Percentiles rank a stretch among this genome's conserved stretches.
phyloP scores from a whole-genome alignment of 2,329 filamentous ascomycete genomes.

The Pestalotiopsis sp. region DNA sequence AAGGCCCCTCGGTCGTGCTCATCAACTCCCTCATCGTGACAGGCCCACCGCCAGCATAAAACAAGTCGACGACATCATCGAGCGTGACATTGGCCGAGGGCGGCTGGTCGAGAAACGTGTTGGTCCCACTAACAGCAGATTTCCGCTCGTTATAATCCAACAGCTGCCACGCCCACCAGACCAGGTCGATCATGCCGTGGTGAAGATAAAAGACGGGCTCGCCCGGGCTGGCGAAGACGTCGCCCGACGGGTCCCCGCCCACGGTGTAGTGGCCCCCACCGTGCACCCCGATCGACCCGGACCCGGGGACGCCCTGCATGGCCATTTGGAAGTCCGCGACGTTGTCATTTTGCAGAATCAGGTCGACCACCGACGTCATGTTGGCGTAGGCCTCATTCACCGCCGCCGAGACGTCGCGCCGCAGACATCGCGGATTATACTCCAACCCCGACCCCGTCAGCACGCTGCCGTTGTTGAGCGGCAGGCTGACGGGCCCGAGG shows the following conservation, averaged over 20 bases:
- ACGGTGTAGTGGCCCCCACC: slow-evolving; percentile 32
- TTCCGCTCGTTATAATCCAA: slow-evolving; percentile 14
- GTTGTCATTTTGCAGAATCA: slow-evolving; percentile 21
- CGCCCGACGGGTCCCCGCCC: slow-evolving; percentile 25
- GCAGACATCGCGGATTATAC: slow-evolving; percentile 39
- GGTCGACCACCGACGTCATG: slow-evolving; percentile 30
- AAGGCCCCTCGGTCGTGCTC: slow-evolving; percentile 29
- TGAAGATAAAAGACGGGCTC: slow-evolving; percentile 23
- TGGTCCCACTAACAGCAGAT: slow-evolving; percentile 23
- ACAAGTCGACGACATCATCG: slow-evolving; percentile 25
- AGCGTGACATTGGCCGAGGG: slow-evolving; percentile 24
- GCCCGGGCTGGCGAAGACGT: slow-evolving; percentile 1
- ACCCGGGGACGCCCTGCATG: slow-evolving; percentile 37
- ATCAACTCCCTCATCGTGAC: slow-evolving; percentile 29
- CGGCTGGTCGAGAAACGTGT: slow-evolving; percentile 27
- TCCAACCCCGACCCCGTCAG: slow-evolving; percentile 21
- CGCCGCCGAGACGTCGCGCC: slow-evolving; percentile 21
- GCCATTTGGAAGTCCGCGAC: slow-evolving; percentile 36
- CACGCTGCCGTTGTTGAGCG: slow-evolving; percentile 19
- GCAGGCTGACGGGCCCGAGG: slow-evolving; percentile 30
- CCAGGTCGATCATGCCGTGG: slow-evolving; percentile 18
- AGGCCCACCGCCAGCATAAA: slow-evolving; percentile 23
- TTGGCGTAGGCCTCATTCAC: slow-evolving; percentile 27
- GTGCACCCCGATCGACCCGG: slow-evolving; percentile 29
- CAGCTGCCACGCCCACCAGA: slow-evolving; percentile 26